These are phyloP conservation scores for Castanospermum australe DNA, from an alignment of 306 rosid species.

Conservation along the genomic window DNA sequence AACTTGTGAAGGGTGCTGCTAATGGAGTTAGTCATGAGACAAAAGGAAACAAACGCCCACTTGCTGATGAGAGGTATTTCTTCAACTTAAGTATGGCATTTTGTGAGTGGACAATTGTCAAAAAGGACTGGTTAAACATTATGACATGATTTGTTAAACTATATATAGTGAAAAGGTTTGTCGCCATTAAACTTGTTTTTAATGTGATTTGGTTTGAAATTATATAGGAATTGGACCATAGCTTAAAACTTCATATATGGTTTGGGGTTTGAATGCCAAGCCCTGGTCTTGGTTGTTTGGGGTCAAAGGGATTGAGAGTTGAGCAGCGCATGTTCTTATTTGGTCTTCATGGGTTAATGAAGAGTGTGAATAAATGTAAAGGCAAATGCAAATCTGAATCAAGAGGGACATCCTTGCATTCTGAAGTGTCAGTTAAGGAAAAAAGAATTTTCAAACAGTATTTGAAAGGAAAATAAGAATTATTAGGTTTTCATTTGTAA, in stretches of 20 bases:
- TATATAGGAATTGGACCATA: neutral
- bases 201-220: neutral
- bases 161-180: neutral
- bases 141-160: neutral
- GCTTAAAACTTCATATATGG: neutral
- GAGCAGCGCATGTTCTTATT: neutral
- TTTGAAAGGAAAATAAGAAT: neutral
- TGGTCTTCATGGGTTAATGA: no score
- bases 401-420: neutral
- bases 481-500: neutral
- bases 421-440: neutral
- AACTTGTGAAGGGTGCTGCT: conserved; percentile 46
- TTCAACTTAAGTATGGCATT: neutral
- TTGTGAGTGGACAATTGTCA: neutral
- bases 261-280: neutral
- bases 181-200: neutral
- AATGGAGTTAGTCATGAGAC: conserved; percentile 54
- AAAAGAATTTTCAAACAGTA: neutral
- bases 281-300: neutral
- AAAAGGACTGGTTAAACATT: neutral
- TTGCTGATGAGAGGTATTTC: conserved; percentile 51
- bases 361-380: neutral
- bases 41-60: conserved; percentile 57
- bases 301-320: neutral
- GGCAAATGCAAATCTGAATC: neutral